Percentiles rank a stretch among this genome's conserved stretches.
These are phyloP conservation scores for Acacia melanoxylon DNA, from an alignment of 306 rosid genomes.

Conservation along the genomic window DNA sequence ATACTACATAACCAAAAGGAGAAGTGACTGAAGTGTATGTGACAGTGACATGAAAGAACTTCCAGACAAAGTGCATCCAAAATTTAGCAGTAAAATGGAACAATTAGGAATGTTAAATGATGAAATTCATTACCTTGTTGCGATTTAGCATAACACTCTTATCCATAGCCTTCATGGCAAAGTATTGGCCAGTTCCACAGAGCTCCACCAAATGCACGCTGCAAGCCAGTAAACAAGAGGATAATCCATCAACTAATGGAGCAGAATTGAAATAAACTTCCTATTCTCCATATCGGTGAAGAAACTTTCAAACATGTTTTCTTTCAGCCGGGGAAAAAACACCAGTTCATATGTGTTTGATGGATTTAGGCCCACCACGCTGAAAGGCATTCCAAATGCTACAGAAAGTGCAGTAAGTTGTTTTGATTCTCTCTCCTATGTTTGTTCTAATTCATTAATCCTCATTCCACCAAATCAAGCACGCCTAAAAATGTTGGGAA, in stretches of 20 bases:
- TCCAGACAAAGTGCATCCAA: not conserved
- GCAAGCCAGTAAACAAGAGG: slow-evolving; percentile 28
- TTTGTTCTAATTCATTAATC: not conserved
- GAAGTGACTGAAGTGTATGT: not conserved
- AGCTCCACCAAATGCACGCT: slow-evolving; percentile 97
- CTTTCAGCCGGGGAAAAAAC: not conserved
- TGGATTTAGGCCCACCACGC: not conserved
- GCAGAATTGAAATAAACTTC: not conserved
- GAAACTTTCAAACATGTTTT: not conserved
- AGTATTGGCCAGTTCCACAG: slow-evolving; percentile 64
- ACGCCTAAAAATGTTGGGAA: slow-evolving; percentile 21
- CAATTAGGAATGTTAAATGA: not conserved
- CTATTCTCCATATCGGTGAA: not conserved
- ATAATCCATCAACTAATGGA: not conserved
- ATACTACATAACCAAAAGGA: not conserved
- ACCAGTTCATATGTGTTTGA: not conserved
- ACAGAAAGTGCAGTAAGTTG: not conserved
- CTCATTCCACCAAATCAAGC: slow-evolving; percentile 3
- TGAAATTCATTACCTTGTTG: slow-evolving; percentile 64
- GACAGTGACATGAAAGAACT: not conserved
- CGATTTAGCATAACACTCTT: slow-evolving; percentile 89
- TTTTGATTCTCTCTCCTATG: not conserved
- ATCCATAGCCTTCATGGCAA: slow-evolving; percentile 99
- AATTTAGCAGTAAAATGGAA: not conserved
- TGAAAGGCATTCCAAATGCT: slow-evolving; percentile 2